Evolutionary conservation across 2,329 filamentous ascomycete genomes (phyloP).

Genomic region (Pestalotiopsis sp.): DNA sequence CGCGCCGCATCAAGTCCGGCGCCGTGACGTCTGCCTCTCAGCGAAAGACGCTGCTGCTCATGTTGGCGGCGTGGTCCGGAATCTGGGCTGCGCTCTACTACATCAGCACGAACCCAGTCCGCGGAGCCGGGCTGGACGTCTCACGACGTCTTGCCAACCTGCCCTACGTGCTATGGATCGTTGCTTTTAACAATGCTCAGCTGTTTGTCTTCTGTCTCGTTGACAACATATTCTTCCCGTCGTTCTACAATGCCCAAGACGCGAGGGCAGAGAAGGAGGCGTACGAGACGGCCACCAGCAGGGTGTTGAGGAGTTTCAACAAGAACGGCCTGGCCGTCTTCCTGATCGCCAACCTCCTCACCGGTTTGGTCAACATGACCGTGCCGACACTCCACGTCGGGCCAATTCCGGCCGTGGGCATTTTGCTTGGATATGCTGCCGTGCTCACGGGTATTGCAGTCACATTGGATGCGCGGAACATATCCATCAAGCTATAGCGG

Average conservation of each 20-base stretch:
- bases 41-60: conserved; percentile 62
- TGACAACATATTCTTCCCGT: conserved; percentile 79
- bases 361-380: conserved; percentile 86
- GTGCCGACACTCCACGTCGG: conserved; percentile 78
- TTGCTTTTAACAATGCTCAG: conserved; percentile 88
- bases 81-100: conserved; percentile 75
- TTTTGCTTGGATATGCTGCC: conserved; percentile 74
- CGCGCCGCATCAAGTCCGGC: conserved; percentile 52
- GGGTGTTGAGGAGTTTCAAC: conserved; percentile 82
- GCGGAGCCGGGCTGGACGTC: conserved; percentile 75
- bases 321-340: conserved; percentile 87
- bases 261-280: conserved; percentile 63
- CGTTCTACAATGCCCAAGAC: conserved; percentile 62
- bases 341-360: conserved; percentile 84
- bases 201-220: conserved; percentile 77
- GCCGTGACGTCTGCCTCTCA: conserved; percentile 47
- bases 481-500: conserved; percentile 63
- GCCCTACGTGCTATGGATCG: conserved; percentile 90
- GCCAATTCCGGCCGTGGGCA: conserved; percentile 67
- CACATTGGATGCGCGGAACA: conserved; percentile 63
- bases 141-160: conserved; percentile 91
- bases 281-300: conserved; percentile 74
- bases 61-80: conserved; percentile 65
- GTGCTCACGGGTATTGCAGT: conserved; percentile 71
- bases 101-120: conserved; percentile 67